These are phyloP conservation scores for Pontederia crassipes DNA, from an alignment of 176 grass and related monocot genomes.

Conservation along the genomic window DNA sequence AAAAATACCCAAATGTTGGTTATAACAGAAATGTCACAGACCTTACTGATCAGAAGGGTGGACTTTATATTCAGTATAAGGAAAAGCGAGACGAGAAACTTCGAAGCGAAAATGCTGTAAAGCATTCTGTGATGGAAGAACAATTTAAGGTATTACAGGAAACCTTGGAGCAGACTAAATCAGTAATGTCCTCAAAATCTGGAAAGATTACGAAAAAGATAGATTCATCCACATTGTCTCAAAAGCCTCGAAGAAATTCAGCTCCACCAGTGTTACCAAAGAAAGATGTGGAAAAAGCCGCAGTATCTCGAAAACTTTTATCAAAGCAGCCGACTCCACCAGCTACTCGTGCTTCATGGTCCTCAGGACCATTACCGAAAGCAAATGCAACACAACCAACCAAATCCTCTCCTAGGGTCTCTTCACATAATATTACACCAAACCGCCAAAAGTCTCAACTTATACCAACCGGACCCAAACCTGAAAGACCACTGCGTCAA, in stretches of 20 bases:
- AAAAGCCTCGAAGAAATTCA: conserved; percentile 67
- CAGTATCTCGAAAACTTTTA: conserved; percentile 37
- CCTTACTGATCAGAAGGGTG: conserved; percentile 40
- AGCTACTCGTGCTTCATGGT: conserved; percentile 53
- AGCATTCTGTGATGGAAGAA: conserved; percentile 35
- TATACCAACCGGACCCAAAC: conserved; percentile 20
- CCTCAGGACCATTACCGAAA: conserved; percentile 60
- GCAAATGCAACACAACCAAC: conserved; percentile 47
- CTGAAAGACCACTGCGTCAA: conserved; percentile 14
- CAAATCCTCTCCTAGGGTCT: conserved; percentile 31
- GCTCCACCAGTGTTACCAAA: conserved; percentile 60
- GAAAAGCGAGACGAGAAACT: conserved; percentile 61
- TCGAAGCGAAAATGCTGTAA: conserved; percentile 40
- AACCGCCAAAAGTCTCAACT: conserved; percentile 34
- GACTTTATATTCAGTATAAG: conserved; percentile 34
- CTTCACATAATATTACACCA: conserved; percentile 38
- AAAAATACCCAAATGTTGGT: conserved; percentile 38
- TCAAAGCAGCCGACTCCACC: conserved; percentile 55
- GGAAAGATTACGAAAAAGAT: conserved; percentile 40
- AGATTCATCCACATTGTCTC: conserved; percentile 40
- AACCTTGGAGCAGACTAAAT: conserved; percentile 33
- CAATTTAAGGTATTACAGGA: conserved; percentile 31
- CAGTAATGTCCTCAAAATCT: conserved; percentile 27
- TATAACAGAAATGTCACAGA: conserved; percentile 21
- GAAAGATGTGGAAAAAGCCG: conserved; percentile 56